A percentile compares a stretch with the other conserved stretches of the same genome.
Evolutionary conservation across 2,329 filamentous ascomycete genomes (phyloP).

Genomic region (Phyllosticta citriasiana): DNA sequence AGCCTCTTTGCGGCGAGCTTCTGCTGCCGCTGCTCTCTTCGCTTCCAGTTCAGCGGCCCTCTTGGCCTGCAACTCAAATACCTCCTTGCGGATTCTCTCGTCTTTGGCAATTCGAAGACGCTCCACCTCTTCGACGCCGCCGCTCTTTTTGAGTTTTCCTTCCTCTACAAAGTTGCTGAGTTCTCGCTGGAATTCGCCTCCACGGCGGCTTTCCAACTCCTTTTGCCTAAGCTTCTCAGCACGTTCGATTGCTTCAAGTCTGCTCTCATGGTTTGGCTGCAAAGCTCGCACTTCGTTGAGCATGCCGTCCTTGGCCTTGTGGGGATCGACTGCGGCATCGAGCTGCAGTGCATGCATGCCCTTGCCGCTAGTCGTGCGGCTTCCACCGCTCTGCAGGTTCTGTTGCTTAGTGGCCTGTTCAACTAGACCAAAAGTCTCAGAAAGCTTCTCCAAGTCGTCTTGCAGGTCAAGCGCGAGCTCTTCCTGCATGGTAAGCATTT

Average conservation of each 20-base stretch:
- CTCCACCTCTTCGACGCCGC: slow-evolving; percentile 90
- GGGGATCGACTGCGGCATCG: slow-evolving; percentile 54
- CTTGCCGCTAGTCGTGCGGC: slow-evolving; percentile 41
- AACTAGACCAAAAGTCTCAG: slow-evolving; percentile 85
- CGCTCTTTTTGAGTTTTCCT: slow-evolving; percentile 89
- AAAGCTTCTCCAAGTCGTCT: slow-evolving; percentile 90
- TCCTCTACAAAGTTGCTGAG: slow-evolving; percentile 77
- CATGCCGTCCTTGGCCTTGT: slow-evolving; percentile 79
- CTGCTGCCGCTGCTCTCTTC: slow-evolving; percentile 16
- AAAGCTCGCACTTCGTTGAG: slow-evolving; percentile 87
- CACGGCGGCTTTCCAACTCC: slow-evolving; percentile 67
- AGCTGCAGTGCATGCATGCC: slow-evolving; percentile 24
- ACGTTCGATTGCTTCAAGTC: slow-evolving; percentile 92
- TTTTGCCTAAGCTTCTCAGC: slow-evolving; percentile 85
- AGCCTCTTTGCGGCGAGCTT: slow-evolving; percentile 15
- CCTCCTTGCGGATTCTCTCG: slow-evolving; percentile 73
- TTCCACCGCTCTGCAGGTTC: slow-evolving; percentile 55
- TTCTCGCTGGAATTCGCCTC: slow-evolving; percentile 76
- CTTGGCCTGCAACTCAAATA: slow-evolving; percentile 44
- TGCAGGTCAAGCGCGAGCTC: slow-evolving; percentile 85
- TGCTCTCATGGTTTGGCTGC: slow-evolving; percentile 86
- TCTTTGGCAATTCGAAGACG: slow-evolving; percentile 75
- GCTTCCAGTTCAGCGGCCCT: slow-evolving; percentile 39
- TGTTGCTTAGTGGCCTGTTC: slow-evolving; percentile 99
- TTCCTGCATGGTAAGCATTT: slow-evolving; percentile 92